Conservation (phyloP, 345 rosid genomes). For the Limnanthes douglasii region DNA sequence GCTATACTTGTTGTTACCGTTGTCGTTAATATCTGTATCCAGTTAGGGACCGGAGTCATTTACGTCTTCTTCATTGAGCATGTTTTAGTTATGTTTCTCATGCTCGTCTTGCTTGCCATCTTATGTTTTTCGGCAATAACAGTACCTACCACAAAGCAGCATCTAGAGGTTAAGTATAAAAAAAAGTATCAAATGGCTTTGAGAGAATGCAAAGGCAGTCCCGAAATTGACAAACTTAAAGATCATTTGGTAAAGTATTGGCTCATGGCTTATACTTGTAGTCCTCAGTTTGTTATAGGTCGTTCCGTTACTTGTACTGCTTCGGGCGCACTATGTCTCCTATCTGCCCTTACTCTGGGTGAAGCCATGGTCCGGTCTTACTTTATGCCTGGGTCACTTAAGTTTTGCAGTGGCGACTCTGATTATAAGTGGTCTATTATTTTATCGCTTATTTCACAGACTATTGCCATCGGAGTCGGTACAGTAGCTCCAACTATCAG, state of each 20-base stretch:
- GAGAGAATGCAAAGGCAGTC: slow-evolving; percentile 27
- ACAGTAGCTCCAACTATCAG: slow-evolving; percentile 53
- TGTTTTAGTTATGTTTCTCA: slow-evolving; percentile 31
- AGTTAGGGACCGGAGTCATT: slow-evolving; percentile 67
- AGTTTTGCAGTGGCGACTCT: slow-evolving; percentile 55
- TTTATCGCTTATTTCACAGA: slow-evolving; percentile 40
- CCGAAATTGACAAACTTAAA: slow-evolving; percentile 27
- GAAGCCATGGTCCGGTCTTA: slow-evolving; percentile 51
- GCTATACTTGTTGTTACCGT: slow-evolving; percentile 61
- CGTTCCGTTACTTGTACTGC: slow-evolving; percentile 76
- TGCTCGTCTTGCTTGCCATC: slow-evolving; percentile 37
- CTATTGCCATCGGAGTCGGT: slow-evolving; percentile 46
- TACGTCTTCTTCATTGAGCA: slow-evolving; percentile 49
- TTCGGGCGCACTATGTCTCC: slow-evolving; percentile 64
- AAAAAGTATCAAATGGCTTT: slow-evolving; percentile 38
- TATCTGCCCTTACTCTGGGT: slow-evolving; percentile 37
- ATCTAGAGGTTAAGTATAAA: slow-evolving; percentile 41
- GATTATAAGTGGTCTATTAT: slow-evolving; percentile 72
- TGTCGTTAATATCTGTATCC: slow-evolving; percentile 57
- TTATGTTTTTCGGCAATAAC: slow-evolving; percentile 44
- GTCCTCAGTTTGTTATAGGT: slow-evolving; percentile 76
- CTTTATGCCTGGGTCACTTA: slow-evolving; percentile 32
- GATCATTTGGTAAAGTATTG: slow-evolving; percentile 48
- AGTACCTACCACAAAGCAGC: slow-evolving; percentile 35
- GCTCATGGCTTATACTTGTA: slow-evolving; percentile 87